phyloP scores from a whole-genome alignment of 768 basidiomycete species.

The Calocera cornea region DNA sequence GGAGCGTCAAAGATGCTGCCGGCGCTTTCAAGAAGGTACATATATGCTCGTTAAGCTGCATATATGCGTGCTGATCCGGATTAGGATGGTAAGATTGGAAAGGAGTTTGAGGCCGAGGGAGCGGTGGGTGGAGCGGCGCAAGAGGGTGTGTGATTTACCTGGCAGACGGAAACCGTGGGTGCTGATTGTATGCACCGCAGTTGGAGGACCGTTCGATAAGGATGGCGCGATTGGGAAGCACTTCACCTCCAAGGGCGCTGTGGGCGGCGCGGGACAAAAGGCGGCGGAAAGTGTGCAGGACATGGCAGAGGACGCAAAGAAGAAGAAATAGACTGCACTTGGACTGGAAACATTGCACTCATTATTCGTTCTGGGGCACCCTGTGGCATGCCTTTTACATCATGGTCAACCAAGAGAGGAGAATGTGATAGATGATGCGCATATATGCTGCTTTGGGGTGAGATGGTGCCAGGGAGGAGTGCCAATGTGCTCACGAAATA shows the following conservation, averaged over 20 bases:
- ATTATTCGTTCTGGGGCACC: not conserved
- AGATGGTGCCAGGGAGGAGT: not conserved
- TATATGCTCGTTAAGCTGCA: not conserved
- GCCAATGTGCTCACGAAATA: not conserved
- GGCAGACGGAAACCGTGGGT: not conserved
- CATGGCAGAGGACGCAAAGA: not conserved
- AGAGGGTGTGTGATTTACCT: not conserved
- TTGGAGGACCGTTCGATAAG: slow-evolving; percentile 2
- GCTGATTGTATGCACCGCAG: not conserved
- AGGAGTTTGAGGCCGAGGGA: slow-evolving; percentile 3
- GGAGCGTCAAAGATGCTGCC: not conserved
- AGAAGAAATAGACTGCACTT: not conserved
- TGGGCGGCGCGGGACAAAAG: not conserved
- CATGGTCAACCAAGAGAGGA: not conserved
- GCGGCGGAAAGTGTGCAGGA: not conserved
- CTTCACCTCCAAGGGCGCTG: slow-evolving; percentile 5
- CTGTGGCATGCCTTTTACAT: not conserved
- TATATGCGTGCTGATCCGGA: not conserved
- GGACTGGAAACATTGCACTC: not conserved
- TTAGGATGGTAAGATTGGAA: not conserved
- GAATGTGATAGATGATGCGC: not conserved
- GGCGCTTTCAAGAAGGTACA: not conserved
- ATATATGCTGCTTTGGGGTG: not conserved
- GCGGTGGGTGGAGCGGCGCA: not conserved
- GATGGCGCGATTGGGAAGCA: slow-evolving; percentile 1